Evolutionary conservation across 2,329 filamentous ascomycete genomes (phyloP).

Genomic region (Tolypocladium ovalisporum): DNA sequence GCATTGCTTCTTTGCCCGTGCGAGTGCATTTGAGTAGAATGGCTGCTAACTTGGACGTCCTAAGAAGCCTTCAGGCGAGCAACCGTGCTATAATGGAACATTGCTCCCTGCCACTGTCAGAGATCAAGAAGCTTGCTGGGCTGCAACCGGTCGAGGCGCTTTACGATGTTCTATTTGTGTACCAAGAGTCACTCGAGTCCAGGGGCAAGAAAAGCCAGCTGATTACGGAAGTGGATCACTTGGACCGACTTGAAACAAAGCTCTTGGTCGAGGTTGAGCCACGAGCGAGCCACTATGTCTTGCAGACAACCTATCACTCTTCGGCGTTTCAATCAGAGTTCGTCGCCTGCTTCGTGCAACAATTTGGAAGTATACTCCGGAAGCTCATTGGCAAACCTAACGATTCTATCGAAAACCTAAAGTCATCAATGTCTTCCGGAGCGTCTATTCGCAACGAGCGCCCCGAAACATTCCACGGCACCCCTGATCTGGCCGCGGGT

Average conservation of each 20-base stretch:
- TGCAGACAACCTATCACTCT: slow-evolving; percentile 37
- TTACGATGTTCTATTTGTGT: slow-evolving; percentile 74
- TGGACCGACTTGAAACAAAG: slow-evolving; percentile 67
- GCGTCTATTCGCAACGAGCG: slow-evolving; percentile 39
- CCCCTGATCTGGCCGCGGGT: slow-evolving; percentile 34
- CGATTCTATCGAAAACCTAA: slow-evolving; percentile 5
- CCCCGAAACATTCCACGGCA: slow-evolving; percentile 19
- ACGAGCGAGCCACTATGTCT: slow-evolving; percentile 22
- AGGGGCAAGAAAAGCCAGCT: slow-evolving; percentile 16
- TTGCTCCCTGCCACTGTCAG: slow-evolving; percentile 50
- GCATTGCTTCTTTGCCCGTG: slow-evolving; percentile 64
- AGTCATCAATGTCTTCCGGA: slow-evolving; percentile 14
- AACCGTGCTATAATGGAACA: slow-evolving; percentile 58
- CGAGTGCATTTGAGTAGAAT: slow-evolving; percentile 47
- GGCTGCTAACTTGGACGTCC: slow-evolving; percentile 44
- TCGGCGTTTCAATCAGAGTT: slow-evolving; percentile 42
- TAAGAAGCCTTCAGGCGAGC: slow-evolving; percentile 50
- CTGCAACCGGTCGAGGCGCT: slow-evolving; percentile 44
- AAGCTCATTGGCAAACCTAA: slow-evolving; percentile 17
- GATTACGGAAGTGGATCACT: slow-evolving; percentile 46
- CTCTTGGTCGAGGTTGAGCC: slow-evolving; percentile 71
- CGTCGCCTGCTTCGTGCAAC: slow-evolving; percentile 43
- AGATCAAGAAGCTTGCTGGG: slow-evolving; percentile 54
- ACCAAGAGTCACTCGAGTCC: slow-evolving; percentile 58
- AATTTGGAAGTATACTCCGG: slow-evolving; percentile 44